A percentile compares a stretch with the other conserved stretches of the same genome.
Evolutionary conservation across 2,329 filamentous ascomycete species (phyloP).

Genomic region (Pleoardoris graminearum): DNA sequence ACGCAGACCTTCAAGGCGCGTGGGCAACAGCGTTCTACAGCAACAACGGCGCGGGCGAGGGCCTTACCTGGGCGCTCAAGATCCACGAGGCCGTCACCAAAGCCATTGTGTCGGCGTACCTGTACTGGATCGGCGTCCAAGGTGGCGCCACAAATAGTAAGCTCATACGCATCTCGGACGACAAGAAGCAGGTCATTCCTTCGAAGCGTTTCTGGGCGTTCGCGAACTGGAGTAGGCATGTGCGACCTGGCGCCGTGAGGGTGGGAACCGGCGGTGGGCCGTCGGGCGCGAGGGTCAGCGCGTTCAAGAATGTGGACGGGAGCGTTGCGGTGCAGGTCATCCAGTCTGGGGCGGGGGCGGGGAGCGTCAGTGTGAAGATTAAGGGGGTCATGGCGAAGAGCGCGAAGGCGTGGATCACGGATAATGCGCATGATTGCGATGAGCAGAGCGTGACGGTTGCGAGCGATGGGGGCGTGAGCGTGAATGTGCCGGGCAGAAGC

Average conservation of each 20-base stretch:
- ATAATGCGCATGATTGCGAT: conserved; percentile 37
- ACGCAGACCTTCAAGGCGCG: conserved; percentile 50
- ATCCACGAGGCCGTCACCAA: conserved; percentile 55
- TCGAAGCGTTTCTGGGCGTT: conserved; percentile 48
- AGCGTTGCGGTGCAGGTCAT: conserved; percentile 44
- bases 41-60: conserved; percentile 54
- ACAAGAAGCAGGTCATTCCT: conserved; percentile 39
- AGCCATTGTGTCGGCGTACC: conserved; percentile 55
- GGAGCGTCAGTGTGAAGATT: conserved; percentile 28
- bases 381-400: conserved; percentile 28
- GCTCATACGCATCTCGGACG: conserved; percentile 41
- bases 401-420: conserved; percentile 45
- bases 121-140: conserved; percentile 59
- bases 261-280: conserved; percentile 39
- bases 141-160: conserved; percentile 44
- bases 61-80: conserved; percentile 60
- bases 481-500: conserved; percentile 28
- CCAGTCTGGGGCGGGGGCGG: conserved; percentile 29
- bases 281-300: conserved; percentile 34
- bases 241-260: conserved; percentile 45
- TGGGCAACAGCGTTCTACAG: conserved; percentile 51
- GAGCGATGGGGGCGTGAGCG: conserved; percentile 27
- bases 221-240: conserved; percentile 46
- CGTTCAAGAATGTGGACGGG: conserved; percentile 42
- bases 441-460: conserved; percentile 15